Evolutionary conservation across 805 yeast genomes (phyloP).

Genomic region (Spathaspora sp.): DNA sequence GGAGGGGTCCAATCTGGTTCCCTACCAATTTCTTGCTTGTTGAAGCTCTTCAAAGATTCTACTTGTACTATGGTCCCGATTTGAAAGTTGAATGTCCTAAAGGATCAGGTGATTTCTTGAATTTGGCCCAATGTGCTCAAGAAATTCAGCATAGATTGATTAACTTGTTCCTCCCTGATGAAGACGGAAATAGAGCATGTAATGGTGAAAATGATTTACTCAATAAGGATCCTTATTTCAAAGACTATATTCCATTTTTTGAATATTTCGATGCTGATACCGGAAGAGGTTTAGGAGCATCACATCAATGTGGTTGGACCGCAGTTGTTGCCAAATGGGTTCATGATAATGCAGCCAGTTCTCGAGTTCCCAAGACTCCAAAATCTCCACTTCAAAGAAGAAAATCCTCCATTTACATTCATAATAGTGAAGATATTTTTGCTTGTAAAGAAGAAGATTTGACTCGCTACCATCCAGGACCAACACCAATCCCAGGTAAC

Average conservation of each 20-base stretch:
- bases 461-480: slow-evolving; percentile 40
- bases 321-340: slow-evolving; percentile 89
- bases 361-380: slow-evolving; percentile 48
- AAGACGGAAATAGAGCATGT: slow-evolving; percentile 67
- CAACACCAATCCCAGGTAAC: slow-evolving; percentile 46
- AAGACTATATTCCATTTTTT: slow-evolving; percentile 72
- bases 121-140: slow-evolving; percentile 87
- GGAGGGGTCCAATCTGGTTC: slow-evolving; percentile 98
- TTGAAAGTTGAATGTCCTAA: slow-evolving; percentile 86
- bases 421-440: slow-evolving; percentile 15
- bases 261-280: slow-evolving; percentile 94
- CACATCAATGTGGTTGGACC: slow-evolving; percentile 97
- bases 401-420: slow-evolving; percentile 23
- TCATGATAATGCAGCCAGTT: slow-evolving; percentile 79
- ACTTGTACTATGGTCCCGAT: slow-evolving; percentile 81
- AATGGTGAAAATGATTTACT: slow-evolving; percentile 60
- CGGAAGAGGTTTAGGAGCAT: slow-evolving; percentile 90
- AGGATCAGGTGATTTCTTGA: slow-evolving; percentile 71
- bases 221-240: slow-evolving; percentile 64
- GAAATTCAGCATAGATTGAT: slow-evolving; percentile 84
- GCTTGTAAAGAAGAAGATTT: slow-evolving; percentile 25
- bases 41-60: slow-evolving; percentile 84
- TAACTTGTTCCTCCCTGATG: slow-evolving; percentile 68
- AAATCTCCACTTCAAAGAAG: slow-evolving; percentile 20
- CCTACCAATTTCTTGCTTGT: slow-evolving; percentile 84